phyloP scores from a whole-genome alignment of 2,329 filamentous ascomycete species.

The Mycosphaerella sp. region DNA sequence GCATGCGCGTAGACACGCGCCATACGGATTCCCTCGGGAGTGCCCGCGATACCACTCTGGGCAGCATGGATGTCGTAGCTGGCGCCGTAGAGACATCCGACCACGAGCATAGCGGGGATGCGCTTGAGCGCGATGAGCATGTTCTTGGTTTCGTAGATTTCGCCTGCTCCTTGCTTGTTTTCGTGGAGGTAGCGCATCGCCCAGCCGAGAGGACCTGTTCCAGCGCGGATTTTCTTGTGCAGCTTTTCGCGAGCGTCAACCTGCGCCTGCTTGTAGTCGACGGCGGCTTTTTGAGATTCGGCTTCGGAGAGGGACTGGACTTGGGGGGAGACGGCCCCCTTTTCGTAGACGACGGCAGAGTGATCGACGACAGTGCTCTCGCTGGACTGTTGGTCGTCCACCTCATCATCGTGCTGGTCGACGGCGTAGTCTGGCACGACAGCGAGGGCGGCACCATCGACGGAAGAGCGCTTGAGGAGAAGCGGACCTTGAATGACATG shows the following conservation, averaged over 20 bases:
- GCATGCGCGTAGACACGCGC: conserved; percentile 53
- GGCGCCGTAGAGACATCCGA: conserved; percentile 63
- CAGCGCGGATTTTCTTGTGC: conserved; percentile 58
- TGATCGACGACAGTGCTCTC: conserved; percentile 32
- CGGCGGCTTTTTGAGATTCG: conserved; percentile 6
- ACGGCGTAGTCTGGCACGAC: conserved; percentile 71
- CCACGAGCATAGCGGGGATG: conserved; percentile 60
- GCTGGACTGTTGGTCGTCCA: conserved; percentile 38
- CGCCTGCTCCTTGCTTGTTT: conserved; percentile 65
- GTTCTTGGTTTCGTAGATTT: conserved; percentile 70
- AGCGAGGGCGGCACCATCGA: conserved; percentile 47
- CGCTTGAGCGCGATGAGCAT: conserved; percentile 57
- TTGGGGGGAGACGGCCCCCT: conserved; percentile 16
- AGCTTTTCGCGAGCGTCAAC: conserved; percentile 52
- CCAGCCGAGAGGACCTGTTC: conserved; percentile 68
- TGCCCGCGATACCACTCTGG: conserved; percentile 63
- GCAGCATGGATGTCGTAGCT: conserved; percentile 79
- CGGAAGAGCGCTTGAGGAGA: conserved; percentile 48
- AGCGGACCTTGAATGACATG: conserved; percentile 34
- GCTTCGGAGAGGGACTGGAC: conserved; percentile 34
- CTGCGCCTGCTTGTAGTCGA: conserved; percentile 56
- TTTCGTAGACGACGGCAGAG: conserved; percentile 29
- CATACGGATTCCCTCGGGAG: conserved; percentile 67
- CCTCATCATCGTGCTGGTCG: conserved; percentile 58
- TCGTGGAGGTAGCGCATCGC: conserved; percentile 71